Percentiles rank a stretch among this genome's conserved stretches.
Conservation (phyloP, 768 basidiomycete species). For the Kwoniella botswanensis region DNA sequence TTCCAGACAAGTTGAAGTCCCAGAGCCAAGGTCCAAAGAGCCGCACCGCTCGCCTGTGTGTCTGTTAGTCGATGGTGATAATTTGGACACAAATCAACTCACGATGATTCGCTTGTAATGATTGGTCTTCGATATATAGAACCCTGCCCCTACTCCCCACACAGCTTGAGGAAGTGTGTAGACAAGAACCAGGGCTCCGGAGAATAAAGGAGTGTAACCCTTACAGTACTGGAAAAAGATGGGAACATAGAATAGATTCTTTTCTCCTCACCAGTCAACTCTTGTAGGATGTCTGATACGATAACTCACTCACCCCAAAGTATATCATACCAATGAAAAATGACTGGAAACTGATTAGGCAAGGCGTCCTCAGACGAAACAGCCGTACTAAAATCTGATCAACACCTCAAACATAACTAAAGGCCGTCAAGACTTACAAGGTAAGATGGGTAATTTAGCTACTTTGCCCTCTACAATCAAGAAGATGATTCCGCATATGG, state of each 20-base stretch:
- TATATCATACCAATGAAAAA: constrained; percentile 51
- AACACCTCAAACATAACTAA: not conserved
- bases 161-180: constrained; percentile 47
- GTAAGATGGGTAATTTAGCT: constrained; percentile 43
- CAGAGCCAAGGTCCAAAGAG: constrained; percentile 39
- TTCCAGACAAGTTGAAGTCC: constrained; percentile 46
- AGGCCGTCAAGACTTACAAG: constrained; percentile 26
- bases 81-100: constrained; percentile 6
- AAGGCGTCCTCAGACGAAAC: constrained; percentile 39
- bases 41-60: constrained; percentile 36
- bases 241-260: constrained; percentile 51
- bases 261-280: not conserved
- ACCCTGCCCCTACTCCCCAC: constrained; percentile 39
- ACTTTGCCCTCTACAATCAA: constrained; percentile 30
- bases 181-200: constrained; percentile 47
- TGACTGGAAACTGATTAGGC: constrained; percentile 42
- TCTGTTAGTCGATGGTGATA: not conserved
- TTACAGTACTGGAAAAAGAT: constrained; percentile 49
- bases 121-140: constrained; percentile 45
- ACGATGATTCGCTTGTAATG: constrained; percentile 45
- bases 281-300: not conserved
- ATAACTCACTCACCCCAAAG: constrained; percentile 38
- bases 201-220: constrained; percentile 40
- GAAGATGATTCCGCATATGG: constrained; percentile 29
- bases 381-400: constrained; percentile 21